These are phyloP conservation scores for Candida sp. DNA, from an alignment of 1,139 yeast genomes.

Conservation along the genomic window DNA sequence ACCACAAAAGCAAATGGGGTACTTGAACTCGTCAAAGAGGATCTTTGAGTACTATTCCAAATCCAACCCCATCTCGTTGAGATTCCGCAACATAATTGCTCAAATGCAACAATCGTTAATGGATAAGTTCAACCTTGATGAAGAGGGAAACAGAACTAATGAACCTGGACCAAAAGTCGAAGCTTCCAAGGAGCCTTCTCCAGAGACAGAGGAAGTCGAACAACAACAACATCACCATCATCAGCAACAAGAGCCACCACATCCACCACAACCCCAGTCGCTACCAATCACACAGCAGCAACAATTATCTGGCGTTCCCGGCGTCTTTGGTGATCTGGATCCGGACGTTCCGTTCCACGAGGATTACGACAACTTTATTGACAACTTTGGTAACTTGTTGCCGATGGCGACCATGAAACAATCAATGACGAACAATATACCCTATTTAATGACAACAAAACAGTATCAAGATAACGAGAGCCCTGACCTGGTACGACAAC, in stretches of 20 bases:
- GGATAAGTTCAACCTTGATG: conserved; percentile 12
- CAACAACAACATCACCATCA: conserved; percentile 1
- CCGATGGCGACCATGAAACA: conserved; percentile 14
- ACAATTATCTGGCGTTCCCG: background rate
- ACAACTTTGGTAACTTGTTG: conserved; percentile 13
- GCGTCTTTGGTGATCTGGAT: background rate
- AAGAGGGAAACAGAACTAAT: conserved; percentile 10
- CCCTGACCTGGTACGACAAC: background rate
- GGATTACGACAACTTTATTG: conserved; percentile 17
- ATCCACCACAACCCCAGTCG: background rate
- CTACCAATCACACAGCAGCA: background rate
- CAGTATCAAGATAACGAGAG: conserved; percentile 4
- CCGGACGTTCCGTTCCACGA: conserved; percentile 10
- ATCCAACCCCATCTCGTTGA: conserved; percentile 12
- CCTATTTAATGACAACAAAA: conserved; percentile 8
- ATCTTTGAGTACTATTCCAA: conserved; percentile 15
- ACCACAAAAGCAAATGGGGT: conserved; percentile 12
- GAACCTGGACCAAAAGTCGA: background rate
- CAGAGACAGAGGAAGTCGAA: background rate
- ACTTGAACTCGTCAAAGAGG: conserved; percentile 14
- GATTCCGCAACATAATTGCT: conserved; percentile 14
- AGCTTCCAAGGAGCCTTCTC: background rate
- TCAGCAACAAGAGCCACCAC: background rate
- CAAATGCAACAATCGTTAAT: conserved; percentile 16
- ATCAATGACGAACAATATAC: conserved; percentile 6